phyloP scores from a whole-genome alignment of 306 rosid species.

The Heteromeles arbutifolia region DNA sequence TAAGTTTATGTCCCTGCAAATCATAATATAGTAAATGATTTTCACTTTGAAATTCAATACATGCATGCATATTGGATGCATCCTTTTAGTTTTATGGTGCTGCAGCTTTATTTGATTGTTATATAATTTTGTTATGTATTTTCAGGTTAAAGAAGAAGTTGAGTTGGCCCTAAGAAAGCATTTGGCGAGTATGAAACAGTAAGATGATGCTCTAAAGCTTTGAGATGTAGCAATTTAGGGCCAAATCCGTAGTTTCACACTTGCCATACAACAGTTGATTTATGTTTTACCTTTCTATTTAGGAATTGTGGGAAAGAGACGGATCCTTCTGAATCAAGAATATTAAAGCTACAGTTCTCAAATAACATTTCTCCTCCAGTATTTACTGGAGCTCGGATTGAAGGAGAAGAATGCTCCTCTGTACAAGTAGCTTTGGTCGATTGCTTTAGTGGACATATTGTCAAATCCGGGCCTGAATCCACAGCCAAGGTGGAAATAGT shows the following conservation, averaged over 20 bases:
- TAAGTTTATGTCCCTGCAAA: background rate
- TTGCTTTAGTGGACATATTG: constrained; percentile 43
- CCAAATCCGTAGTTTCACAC: background rate
- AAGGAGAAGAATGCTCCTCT: constrained; percentile 70
- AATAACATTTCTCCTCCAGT: constrained; percentile 78
- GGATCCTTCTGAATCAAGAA: constrained; percentile 45
- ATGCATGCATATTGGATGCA: background rate
- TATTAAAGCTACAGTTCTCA: constrained; percentile 63
- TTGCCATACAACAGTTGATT: background rate
- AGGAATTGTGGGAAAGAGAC: constrained; percentile 65
- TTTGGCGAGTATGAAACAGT: constrained; percentile 65
- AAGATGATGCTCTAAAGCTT: constrained; percentile 25
- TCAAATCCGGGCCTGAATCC: constrained; percentile 70
- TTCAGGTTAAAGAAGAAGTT: constrained; percentile 95
- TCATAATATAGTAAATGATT: background rate
- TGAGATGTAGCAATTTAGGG: background rate
- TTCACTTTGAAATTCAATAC: background rate
- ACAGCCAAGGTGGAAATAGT: constrained; percentile 84
- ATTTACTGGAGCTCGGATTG: constrained; percentile 94
- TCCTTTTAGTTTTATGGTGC: background rate
- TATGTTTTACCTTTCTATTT: constrained; percentile 27
- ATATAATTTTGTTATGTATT: constrained; percentile 14
- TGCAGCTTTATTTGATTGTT: constrained; percentile 12
- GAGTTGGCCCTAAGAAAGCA: constrained; percentile 79
- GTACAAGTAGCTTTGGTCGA: constrained; percentile 70